A percentile compares a stretch with the other conserved stretches of the same genome.
Conservation (phyloP, 1,284 basidiomycete genomes). For the Gymnopus androsaceus region DNA sequence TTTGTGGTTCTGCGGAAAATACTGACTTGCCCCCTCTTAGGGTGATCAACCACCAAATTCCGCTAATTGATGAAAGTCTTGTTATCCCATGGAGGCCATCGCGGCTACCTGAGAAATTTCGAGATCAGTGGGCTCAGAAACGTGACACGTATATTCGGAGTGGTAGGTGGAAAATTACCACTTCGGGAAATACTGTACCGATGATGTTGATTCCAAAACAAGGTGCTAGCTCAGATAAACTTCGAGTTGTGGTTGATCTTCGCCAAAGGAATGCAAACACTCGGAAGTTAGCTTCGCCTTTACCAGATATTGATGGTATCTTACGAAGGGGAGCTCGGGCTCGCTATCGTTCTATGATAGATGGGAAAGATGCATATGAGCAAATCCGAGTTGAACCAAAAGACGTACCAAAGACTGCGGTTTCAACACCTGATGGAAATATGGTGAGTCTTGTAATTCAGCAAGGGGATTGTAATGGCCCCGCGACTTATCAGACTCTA, state of each 20-base stretch:
- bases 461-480: constrained; percentile 19
- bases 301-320: constrained; percentile 28
- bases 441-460: constrained; percentile 23
- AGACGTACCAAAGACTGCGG: constrained; percentile 24
- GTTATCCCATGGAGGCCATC: constrained; percentile 17
- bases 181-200: constrained; percentile 28
- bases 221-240: constrained; percentile 16
- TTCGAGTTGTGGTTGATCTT: constrained; percentile 17
- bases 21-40: constrained; percentile 16
- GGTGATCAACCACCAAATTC: constrained; percentile 17
- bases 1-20: constrained; percentile 9
- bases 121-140: constrained; percentile 23
- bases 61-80: constrained; percentile 11
- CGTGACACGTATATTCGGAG: constrained; percentile 16
- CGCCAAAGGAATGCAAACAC: constrained; percentile 15
- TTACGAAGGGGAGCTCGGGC: constrained; percentile 16
- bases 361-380: constrained; percentile 32
- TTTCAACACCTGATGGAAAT: constrained; percentile 30
- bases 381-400: constrained; percentile 30
- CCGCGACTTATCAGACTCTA: constrained; percentile 16
- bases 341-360: constrained; percentile 25
- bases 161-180: constrained; percentile 15
- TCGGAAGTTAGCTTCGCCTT: constrained; percentile 12
- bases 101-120: constrained; percentile 12
- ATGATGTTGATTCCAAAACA: constrained; percentile 27